phyloP scores from a whole-genome alignment of 306 rosid genomes.

The Alnus rubra region DNA sequence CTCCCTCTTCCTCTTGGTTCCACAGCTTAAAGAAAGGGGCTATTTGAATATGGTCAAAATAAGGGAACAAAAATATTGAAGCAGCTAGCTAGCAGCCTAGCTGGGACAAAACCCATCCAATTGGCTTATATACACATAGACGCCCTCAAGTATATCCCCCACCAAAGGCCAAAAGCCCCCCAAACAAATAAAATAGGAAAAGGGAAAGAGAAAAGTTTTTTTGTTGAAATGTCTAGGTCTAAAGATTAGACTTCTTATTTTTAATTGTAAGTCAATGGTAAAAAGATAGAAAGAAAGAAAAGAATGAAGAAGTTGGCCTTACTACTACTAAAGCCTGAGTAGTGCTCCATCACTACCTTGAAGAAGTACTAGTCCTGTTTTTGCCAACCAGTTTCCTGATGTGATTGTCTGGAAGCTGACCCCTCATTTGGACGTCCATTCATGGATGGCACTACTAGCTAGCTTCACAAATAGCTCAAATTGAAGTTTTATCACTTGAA shows the following conservation, averaged over 20 bases:
- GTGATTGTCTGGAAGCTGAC: background rate
- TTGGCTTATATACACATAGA: no score
- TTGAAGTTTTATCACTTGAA: no score
- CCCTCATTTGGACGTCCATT: background rate
- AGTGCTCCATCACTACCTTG: conserved; percentile 1
- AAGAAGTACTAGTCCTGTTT: background rate
- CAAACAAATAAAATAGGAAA: background rate
- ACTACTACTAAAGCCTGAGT: background rate
- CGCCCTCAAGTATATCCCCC: no score
- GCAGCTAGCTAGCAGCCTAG: no score
- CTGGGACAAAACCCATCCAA: no score
- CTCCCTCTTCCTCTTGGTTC: background rate
- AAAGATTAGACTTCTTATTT: background rate
- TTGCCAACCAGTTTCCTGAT: background rate
- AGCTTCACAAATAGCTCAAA: no score
- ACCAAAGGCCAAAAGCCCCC: no score
- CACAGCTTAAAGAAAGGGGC: background rate
- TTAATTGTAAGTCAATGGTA: background rate
- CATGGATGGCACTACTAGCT: background rate
- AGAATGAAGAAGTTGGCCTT: background rate
- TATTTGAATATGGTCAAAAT: background rate
- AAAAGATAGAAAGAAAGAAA: background rate
- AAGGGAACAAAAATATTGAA: no score
- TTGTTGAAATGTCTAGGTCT: background rate
- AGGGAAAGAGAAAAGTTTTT: background rate